Evolutionary conservation across 805 yeast genomes (phyloP).

Genomic region (Saturnispora sekii): DNA sequence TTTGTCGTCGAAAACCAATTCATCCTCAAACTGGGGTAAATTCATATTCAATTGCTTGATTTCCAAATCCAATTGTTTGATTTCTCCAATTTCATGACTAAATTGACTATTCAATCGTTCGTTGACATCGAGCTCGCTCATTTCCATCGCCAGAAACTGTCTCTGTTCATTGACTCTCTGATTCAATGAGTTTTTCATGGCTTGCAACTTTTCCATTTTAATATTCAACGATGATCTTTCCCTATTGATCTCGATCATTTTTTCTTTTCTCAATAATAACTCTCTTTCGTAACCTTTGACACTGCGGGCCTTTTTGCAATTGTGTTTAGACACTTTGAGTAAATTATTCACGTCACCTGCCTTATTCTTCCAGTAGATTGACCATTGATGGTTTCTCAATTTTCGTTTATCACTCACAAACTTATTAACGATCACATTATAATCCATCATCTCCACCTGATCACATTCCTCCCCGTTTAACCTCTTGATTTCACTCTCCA

Average conservation of each 20-base stretch:
- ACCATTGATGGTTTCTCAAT: slow-evolving; percentile 38
- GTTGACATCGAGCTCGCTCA: too few relatives aligned
- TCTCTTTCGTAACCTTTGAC: slow-evolving; percentile 25
- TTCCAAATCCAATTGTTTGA: slow-evolving; percentile 1
- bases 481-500: slow-evolving; percentile 18
- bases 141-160: too few relatives aligned
- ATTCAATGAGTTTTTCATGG: too few relatives aligned
- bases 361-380: slow-evolving; percentile 36
- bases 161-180: too few relatives aligned
- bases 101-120: not conserved
- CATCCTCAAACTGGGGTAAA: slow-evolving; percentile 10
- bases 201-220: not conserved
- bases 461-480: slow-evolving; percentile 26
- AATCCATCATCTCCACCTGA: slow-evolving; percentile 41
- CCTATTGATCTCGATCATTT: slow-evolving; percentile 15
- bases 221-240: not conserved
- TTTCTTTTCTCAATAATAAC: slow-evolving; percentile 23
- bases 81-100: not conserved
- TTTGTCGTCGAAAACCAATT: not conserved
- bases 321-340: not conserved
- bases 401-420: slow-evolving; percentile 34
- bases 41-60: slow-evolving; percentile 1
- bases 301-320: slow-evolving; percentile 14
- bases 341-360: slow-evolving; percentile 26
- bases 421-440: slow-evolving; percentile 36